Conservation (phyloP, 441 rosid genomes). For the Flueggea neowawraea region DNA sequence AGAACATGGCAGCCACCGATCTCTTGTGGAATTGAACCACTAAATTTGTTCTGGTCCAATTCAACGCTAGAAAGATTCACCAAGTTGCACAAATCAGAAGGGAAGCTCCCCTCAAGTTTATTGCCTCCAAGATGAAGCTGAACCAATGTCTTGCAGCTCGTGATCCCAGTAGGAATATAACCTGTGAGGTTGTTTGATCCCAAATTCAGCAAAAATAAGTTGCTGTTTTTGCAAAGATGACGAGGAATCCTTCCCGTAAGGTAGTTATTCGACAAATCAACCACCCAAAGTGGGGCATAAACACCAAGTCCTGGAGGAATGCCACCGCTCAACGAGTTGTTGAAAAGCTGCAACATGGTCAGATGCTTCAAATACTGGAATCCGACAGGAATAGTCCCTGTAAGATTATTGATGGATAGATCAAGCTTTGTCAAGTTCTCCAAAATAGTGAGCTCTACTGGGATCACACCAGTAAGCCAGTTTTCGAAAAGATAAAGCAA, state of each 20-base stretch:
- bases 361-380: slow-evolving; percentile 64
- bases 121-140: slow-evolving; percentile 71
- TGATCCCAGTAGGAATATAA: slow-evolving; percentile 57
- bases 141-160: slow-evolving; percentile 55
- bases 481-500: slow-evolving; percentile 84
- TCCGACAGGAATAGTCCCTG: slow-evolving; percentile 73
- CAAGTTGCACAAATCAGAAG: slow-evolving; percentile 60
- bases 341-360: slow-evolving; percentile 76
- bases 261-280: slow-evolving; percentile 76
- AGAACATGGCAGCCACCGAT: slow-evolving; percentile 55
- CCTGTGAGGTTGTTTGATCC: slow-evolving; percentile 70
- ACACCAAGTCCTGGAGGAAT: slow-evolving; percentile 75
- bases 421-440: slow-evolving; percentile 77
- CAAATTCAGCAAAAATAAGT: slow-evolving; percentile 57
- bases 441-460: slow-evolving; percentile 58
- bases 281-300: slow-evolving; percentile 70
- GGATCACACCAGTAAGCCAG: slow-evolving; percentile 65
- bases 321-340: slow-evolving; percentile 56
- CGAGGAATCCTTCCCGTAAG: slow-evolving; percentile 69
- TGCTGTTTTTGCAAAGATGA: slow-evolving; percentile 52
- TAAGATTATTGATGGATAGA: slow-evolving; percentile 74
- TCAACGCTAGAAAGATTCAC: slow-evolving; percentile 64
- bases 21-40: slow-evolving; percentile 62
- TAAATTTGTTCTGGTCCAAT: slow-evolving; percentile 65
- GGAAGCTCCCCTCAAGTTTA: slow-evolving; percentile 63